phyloP scores from a whole-genome alignment of 192 early-diverging fungal species.

The Backusella mclennaniae region DNA sequence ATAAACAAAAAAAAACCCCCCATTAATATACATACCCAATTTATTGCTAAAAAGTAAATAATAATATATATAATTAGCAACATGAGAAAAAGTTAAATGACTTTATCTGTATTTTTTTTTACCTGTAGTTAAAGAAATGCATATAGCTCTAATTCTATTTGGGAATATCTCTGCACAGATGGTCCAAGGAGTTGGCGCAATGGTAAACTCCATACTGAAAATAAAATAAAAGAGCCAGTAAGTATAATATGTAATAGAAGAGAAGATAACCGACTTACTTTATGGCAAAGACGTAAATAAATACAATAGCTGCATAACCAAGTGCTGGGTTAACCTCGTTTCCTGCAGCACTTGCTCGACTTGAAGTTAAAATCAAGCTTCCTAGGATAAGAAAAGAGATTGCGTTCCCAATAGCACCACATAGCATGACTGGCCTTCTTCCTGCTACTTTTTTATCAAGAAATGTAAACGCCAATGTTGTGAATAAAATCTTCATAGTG shows the following conservation, averaged over 20 bases:
- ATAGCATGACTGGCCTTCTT: not conserved
- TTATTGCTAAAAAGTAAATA: not conserved
- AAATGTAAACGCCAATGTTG: not conserved
- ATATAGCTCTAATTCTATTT: conserved; percentile 9
- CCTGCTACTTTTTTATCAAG: conserved; percentile 3
- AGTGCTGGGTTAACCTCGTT: not conserved
- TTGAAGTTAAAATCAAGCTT: not conserved
- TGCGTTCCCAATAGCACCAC: not conserved
- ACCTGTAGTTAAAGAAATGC: not conserved
- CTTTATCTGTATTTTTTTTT: not conserved
- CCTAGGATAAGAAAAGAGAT: not conserved
- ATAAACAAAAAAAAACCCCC: not conserved
- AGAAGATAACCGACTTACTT: not conserved
- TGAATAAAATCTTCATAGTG: not conserved
- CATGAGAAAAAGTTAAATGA: too few relatives aligned
- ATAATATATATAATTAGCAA: too few relatives aligned
- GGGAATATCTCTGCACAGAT: conserved; percentile 5
- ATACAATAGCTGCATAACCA: not conserved
- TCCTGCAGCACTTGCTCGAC: not conserved
- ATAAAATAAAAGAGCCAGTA: not conserved
- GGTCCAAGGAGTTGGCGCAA: not conserved
- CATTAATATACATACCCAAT: not conserved
- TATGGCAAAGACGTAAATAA: not conserved
- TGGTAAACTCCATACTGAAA: conserved; percentile 2
- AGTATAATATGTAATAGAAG: not conserved